phyloP scores from a whole-genome alignment of 1,284 basidiomycete species.

The Porodaedalea pini region DNA sequence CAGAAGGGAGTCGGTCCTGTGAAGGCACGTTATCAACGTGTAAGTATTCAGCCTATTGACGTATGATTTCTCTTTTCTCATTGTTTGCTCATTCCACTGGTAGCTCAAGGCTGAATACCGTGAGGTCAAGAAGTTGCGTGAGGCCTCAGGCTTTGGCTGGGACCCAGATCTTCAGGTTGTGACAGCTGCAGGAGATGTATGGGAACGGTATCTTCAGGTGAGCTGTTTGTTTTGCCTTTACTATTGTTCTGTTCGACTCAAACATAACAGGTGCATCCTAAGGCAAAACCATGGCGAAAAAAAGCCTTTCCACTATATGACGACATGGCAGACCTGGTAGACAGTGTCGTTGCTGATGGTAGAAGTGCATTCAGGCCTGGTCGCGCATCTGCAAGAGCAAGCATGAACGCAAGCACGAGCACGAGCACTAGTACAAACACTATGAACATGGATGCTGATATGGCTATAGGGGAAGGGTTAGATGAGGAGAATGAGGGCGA shows the following conservation, averaged over 20 bases:
- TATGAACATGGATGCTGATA: too few relatives aligned
- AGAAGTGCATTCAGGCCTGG: constrained; percentile 24
- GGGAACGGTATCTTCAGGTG: constrained; percentile 27
- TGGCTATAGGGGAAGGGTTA: too few relatives aligned
- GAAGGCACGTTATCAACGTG: background rate
- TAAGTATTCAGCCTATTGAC: background rate
- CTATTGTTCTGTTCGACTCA: constrained; percentile 2
- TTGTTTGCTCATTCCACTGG: too few relatives aligned
- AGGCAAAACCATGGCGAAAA: constrained; percentile 26
- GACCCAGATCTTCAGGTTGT: constrained; percentile 28
- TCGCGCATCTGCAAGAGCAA: background rate
- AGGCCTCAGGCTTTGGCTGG: constrained; percentile 35
- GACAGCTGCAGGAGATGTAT: constrained; percentile 30
- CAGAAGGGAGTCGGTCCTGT: background rate
- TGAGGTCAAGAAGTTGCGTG: constrained; percentile 25
- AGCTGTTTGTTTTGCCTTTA: constrained; percentile 5
- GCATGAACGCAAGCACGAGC: too few relatives aligned
- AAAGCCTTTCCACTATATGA: constrained; percentile 32
- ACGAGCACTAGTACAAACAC: too few relatives aligned
- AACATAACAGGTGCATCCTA: constrained; percentile 27
- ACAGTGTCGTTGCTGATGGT: constrained; percentile 31
- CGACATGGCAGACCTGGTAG: constrained; percentile 26
- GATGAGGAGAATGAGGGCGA: too few relatives aligned
- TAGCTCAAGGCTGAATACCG: constrained; percentile 32
- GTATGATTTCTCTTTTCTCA: too few relatives aligned